These are phyloP conservation scores for Pleurotus sapidus DNA, from an alignment of 768 basidiomycete genomes.

Conservation along the genomic window DNA sequence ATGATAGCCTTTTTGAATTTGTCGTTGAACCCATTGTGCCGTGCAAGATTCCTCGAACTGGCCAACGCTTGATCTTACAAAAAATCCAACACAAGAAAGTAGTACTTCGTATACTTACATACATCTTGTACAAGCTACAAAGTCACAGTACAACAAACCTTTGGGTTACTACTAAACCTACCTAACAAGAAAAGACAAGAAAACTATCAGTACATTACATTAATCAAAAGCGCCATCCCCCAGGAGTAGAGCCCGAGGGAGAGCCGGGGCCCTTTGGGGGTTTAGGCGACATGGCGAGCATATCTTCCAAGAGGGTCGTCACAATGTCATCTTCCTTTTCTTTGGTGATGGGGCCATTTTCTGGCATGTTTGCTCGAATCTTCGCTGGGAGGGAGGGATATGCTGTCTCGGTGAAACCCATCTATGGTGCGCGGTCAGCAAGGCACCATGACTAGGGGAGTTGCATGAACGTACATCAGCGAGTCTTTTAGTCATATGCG, in stretches of 20 bases:
- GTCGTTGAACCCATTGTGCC: background rate
- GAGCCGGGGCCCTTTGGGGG: conserved; percentile 35
- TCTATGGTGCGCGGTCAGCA: conserved; percentile 35
- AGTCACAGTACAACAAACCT: no score
- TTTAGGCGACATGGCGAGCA: conserved; percentile 43
- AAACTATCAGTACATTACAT: conserved; percentile 6
- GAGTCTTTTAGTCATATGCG: conserved; percentile 55
- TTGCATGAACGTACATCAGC: conserved; percentile 50
- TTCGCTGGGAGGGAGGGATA: conserved; percentile 50
- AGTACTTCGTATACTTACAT: background rate
- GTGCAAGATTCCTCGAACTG: no score
- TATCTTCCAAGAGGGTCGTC: conserved; percentile 56
- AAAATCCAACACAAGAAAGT: background rate
- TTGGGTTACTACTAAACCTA: background rate
- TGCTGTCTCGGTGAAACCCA: conserved; percentile 67
- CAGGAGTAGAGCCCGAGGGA: conserved; percentile 35
- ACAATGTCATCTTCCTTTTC: conserved; percentile 67
- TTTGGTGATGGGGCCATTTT: conserved; percentile 38
- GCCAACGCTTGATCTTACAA: background rate
- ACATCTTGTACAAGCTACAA: no score
- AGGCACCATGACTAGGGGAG: background rate
- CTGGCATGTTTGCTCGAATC: conserved; percentile 48
- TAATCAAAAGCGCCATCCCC: conserved; percentile 38
- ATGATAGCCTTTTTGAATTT: background rate
- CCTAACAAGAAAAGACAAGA: background rate